phyloP scores from a whole-genome alignment of 169 alveolate genomes.

The Nephromyces sp. region DNA sequence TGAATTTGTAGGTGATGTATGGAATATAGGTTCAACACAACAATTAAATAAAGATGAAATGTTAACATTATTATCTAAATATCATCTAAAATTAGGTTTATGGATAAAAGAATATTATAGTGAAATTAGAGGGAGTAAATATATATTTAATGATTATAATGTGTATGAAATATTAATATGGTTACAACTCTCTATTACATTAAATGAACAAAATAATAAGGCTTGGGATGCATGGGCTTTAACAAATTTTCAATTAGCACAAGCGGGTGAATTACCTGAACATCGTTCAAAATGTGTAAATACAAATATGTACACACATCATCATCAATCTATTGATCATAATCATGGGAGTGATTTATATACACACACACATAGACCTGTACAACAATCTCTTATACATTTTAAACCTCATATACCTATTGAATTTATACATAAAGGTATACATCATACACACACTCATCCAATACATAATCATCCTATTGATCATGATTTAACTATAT shows the following conservation, averaged over 20 bases:
- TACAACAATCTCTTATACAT: no score
- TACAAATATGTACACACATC: not conserved
- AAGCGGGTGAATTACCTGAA: not conserved
- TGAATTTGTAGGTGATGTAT: no score
- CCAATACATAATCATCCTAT: no score
- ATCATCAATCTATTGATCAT: no score
- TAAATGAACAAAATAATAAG: slow-evolving; percentile 33
- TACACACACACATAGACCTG: no score
- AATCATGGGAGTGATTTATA: no score
- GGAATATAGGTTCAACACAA: slow-evolving; percentile 12
- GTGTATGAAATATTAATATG: not conserved
- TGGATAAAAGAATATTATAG: no score
- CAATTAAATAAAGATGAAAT: slow-evolving; percentile 1
- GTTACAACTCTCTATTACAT: not conserved
- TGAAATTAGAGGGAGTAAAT: not conserved
- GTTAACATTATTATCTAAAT: not conserved
- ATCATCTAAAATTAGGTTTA: not conserved
- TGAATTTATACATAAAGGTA: no score
- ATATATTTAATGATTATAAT: not conserved
- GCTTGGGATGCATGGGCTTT: slow-evolving; percentile 78
- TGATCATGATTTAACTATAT: no score
- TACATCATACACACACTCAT: no score
- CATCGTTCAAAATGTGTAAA: not conserved
- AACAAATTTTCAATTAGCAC: slow-evolving; percentile 58
- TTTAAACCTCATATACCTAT: no score